Base-by-base conservation (phyloP, 768 basidiomycete species). In the Mycena filopes region DNA sequence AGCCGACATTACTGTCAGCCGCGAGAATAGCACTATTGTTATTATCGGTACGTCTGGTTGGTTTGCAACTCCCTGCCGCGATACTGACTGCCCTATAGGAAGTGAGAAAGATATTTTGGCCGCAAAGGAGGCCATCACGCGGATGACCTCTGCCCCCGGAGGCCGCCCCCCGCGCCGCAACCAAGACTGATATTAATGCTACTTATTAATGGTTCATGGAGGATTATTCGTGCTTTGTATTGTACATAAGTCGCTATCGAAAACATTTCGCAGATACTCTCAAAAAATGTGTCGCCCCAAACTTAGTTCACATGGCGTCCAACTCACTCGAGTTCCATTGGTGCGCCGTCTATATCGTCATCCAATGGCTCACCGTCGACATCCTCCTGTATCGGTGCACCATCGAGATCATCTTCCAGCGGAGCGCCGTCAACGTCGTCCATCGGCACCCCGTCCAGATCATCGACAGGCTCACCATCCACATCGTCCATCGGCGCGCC, bases 1-100 rank as follows among this genome's bases (percentile, higher is more conserved):
- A 43, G 92, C 96, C 58, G 95, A 97, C 74, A 95, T 98, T 71
- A 93, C 88, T 45, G 94, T 98, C 58, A 89, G 94, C 76, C 88
- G 93, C 68, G 95, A 96, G 67, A 92, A 92, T 74, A 93, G 84
- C 76, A 89, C 89, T 31, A 96, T 98, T 72, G 87, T 92, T 68
- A 91, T 98, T 73, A 88, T 91, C 53, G 96, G 95, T 95, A 73
- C 68, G 89, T 80, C 6, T 21, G 31, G 45, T 55, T 48, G 21
- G 38, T 38, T 31, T n/a, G 33, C 38, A 46, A 26, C 25, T n/a
- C 5, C 3, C 12, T 42, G n/a, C 18, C 3, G 15, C 36, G 55
- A n/a, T 63, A 53, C 66, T 64, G 46, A 68, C 28, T 33, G 23
- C 26, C 10, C 12, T 23, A 26, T 70, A 94, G 93, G 93, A 60